These are phyloP conservation scores for Ichthyophonus hoferi DNA, from an alignment of 208 protist species.

Conservation along the genomic window DNA sequence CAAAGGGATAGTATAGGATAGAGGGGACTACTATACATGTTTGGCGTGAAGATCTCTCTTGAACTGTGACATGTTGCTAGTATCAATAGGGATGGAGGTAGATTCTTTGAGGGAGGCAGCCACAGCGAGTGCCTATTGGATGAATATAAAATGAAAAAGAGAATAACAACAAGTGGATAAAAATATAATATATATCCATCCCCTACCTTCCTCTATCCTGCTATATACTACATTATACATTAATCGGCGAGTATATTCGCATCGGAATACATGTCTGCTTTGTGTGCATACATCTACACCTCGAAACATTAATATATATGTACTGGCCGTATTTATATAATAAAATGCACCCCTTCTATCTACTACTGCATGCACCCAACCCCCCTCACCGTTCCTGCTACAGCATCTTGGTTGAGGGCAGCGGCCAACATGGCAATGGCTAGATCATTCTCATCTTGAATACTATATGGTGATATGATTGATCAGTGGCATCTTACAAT, in stretches of 20 bases:
- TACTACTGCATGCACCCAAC: no score
- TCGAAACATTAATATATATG: no score
- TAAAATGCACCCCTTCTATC: no score
- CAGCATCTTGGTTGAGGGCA: conserved; percentile 2
- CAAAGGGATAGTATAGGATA: no score
- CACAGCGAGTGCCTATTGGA: conserved; percentile 15
- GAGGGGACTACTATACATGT: no score
- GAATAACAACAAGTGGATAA: no score
- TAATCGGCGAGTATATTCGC: not conserved
- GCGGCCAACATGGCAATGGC: conserved; percentile 24
- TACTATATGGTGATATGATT: not conserved
- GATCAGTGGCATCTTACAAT: no score
- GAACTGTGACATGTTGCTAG: not conserved
- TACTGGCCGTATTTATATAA: no score
- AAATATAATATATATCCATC: not conserved
- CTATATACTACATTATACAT: no score
- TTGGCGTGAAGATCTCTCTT: conserved; percentile 36
- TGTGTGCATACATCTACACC: no score
- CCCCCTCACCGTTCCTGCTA: conserved; percentile 18
- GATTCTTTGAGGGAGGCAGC: conserved; percentile 24
- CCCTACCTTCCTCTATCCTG: not conserved
- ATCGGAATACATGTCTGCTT: not conserved
- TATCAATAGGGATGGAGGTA: not conserved
- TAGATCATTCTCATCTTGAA: conserved; percentile 25
- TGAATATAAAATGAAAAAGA: not conserved